phyloP scores from a whole-genome alignment of 495 filamentous ascomycete species.

The Podospora fimiseda region DNA sequence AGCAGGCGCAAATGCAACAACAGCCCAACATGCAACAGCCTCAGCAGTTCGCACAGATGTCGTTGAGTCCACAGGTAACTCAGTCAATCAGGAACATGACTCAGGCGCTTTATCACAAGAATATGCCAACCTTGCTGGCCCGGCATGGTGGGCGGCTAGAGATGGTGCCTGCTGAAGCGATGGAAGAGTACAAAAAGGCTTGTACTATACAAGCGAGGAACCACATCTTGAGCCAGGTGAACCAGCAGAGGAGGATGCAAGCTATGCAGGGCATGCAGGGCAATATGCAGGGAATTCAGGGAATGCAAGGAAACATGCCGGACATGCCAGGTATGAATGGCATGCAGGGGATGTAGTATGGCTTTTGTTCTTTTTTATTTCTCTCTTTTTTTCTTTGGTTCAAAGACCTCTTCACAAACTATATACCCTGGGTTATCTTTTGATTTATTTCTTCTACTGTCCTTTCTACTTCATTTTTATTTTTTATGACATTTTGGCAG shows the following conservation, averaged over 20 bases:
- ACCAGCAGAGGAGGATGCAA: background rate
- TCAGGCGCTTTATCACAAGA: slow-evolving; percentile 39
- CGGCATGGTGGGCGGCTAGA: slow-evolving; percentile 29
- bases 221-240: slow-evolving; percentile 11
- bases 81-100: slow-evolving; percentile 26
- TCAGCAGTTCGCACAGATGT: background rate
- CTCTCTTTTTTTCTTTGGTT: background rate
- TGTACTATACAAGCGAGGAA: slow-evolving; percentile 17
- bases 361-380: background rate
- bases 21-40: background rate
- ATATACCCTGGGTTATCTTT: slow-evolving; percentile 3
- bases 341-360: background rate
- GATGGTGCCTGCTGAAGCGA: slow-evolving; percentile 29
- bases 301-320: slow-evolving; percentile 22
- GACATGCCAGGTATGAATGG: background rate
- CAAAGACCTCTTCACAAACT: background rate
- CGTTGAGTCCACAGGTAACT: background rate
- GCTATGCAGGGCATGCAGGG: slow-evolving; percentile 36
- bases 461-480: background rate
- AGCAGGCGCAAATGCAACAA: slow-evolving; percentile 1
- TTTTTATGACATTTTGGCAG: background rate
- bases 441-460: background rate
- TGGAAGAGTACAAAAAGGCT: slow-evolving; percentile 26
- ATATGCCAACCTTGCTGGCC: slow-evolving; percentile 38
- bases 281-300: slow-evolving; percentile 29